Base-by-base conservation (phyloP, 2,329 filamentous ascomycete genomes). In the Colletotrichum siamense region DNA sequence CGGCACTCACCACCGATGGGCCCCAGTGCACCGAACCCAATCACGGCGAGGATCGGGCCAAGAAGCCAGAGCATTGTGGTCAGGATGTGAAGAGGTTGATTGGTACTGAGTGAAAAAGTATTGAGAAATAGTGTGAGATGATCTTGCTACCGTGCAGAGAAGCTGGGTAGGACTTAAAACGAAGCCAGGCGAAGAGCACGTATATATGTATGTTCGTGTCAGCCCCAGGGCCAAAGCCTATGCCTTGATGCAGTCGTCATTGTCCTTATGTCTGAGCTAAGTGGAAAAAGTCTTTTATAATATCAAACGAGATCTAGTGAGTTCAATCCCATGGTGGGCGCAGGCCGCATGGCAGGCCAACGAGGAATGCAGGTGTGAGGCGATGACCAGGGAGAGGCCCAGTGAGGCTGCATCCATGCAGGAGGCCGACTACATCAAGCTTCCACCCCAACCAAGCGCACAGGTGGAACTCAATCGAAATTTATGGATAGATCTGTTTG, bases 401-500 rank as follows among this genome's bases (percentile, higher is more conserved):
- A 49, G 3, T 22, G n/a, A 0, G 3, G 44, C 44, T 1, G 44
- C 18, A 0, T 49, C n/a, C 1, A 22, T 49, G 44, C 44, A 52
- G 44, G 44, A 52, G 44, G 44, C 44, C 44, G 44, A 52, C 44
- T 0, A 52, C 0, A 52, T 52, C n/a, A 52, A 22, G n/a, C n/a
- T 52, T 9, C n/a, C n/a, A 0, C 44, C 10, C 44, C 18, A 8
- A 22, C n/a, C n/a, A 52, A 0, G 0, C n/a, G 44, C 44, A 52
- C n/a, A 0, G 3, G 18, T 52, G 4, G 44, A 52, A 52, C 0
- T 52, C n/a, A 0, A 0, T 52, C n/a, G 18, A n/a, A 52, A 52
- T 0, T 0, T 5, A 22, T 52, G 44, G 44, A 52, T 8, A 8
- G 0, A 1, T 44, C 3, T 44, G 39, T 44, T 44, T 44, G 10